phyloP scores from a whole-genome alignment of 306 rosid genomes.

The Castanopsis chinensis region DNA sequence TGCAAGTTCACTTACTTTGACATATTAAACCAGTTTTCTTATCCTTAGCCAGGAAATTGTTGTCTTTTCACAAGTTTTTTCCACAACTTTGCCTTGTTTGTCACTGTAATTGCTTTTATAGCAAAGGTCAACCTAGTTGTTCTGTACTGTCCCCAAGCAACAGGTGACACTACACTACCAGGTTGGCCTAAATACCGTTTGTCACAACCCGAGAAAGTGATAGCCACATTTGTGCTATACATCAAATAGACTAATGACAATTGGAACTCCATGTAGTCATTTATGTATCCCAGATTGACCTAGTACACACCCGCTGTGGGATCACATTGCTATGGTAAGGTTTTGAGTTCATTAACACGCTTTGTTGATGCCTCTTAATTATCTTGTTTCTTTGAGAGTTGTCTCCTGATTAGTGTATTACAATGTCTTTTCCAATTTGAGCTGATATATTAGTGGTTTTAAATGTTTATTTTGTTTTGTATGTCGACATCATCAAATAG shows the following conservation, averaged over 20 bases:
- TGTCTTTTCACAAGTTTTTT: neutral
- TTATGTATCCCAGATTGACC: no score
- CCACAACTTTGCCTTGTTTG: neutral
- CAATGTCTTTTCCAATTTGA: neutral
- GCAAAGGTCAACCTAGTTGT: no score
- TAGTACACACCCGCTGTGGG: no score
- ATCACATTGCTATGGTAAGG: neutral
- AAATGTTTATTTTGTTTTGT: neutral
- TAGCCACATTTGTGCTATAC: no score
- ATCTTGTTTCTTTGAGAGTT: neutral
- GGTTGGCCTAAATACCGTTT: no score
- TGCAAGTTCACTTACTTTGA: neutral
- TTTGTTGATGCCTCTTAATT: neutral
- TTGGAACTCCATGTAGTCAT: no score
- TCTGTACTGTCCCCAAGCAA: no score
- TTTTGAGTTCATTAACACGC: neutral
- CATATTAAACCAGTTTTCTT: neutral
- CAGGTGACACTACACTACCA: no score
- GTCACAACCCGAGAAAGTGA: no score
- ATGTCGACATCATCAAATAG: neutral
- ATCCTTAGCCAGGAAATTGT: neutral
- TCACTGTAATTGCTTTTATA: no score
- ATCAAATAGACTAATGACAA: no score
- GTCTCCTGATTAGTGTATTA: neutral
- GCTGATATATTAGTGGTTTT: neutral